These are phyloP conservation scores for Blastomyces percursus DNA, from an alignment of 2,329 filamentous ascomycete genomes.

Conservation along the genomic window DNA sequence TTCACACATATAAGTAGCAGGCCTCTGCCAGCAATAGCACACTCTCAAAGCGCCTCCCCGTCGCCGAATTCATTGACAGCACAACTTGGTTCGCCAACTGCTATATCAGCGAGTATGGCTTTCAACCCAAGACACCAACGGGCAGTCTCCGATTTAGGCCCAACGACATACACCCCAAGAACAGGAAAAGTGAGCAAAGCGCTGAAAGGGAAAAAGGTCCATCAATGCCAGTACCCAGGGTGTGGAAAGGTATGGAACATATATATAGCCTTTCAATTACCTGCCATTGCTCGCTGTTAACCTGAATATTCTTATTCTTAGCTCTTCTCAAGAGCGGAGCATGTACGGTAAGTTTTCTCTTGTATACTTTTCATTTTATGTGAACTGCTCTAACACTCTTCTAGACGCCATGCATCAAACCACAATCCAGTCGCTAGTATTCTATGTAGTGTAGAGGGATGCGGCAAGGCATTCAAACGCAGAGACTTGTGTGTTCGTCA, in stretches of 20 bases:
- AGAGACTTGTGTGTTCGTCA: constrained; percentile 38
- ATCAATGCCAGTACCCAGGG: constrained; percentile 38
- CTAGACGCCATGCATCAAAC: constrained; percentile 40
- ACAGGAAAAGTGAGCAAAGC: constrained; percentile 31
- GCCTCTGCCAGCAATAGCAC: not conserved
- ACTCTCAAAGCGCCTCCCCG: not conserved
- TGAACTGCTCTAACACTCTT: not conserved
- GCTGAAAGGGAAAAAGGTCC: constrained; percentile 40
- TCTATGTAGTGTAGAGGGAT: constrained; percentile 34
- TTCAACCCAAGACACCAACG: constrained; percentile 1
- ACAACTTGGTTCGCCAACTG: not conserved
- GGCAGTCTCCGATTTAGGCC: constrained; percentile 8
- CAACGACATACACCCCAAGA: constrained; percentile 39
- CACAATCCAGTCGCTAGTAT: constrained; percentile 39
- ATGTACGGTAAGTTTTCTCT: constrained; percentile 27
- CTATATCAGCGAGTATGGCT: not conserved
- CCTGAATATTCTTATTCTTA: constrained; percentile 22
- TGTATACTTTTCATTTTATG: not conserved
- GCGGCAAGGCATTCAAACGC: constrained; percentile 40
- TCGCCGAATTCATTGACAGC: not conserved
- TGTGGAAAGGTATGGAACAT: constrained; percentile 35
- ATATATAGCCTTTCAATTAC: constrained; percentile 16
- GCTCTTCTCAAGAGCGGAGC: constrained; percentile 42
- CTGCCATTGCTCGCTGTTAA: constrained; percentile 8
- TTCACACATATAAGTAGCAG: constrained; percentile 2